phyloP scores from a whole-genome alignment of 2,329 filamentous ascomycete species.

The Talaromyces verruculosus region DNA sequence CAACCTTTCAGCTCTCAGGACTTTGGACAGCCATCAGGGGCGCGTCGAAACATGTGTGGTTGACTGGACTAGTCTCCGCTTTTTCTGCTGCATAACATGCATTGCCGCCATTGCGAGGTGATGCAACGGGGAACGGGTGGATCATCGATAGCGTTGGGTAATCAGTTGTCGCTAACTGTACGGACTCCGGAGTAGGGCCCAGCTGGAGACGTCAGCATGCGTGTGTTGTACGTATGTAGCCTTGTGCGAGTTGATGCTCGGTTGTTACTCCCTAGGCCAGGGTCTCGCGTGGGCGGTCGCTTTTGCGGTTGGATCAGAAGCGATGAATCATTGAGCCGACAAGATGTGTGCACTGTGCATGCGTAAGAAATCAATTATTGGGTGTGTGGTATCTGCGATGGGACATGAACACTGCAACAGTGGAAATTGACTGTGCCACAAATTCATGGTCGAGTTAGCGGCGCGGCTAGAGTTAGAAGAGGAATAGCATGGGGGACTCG shows the following conservation, averaged over 20 bases:
- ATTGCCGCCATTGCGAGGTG: background rate
- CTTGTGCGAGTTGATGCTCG: background rate
- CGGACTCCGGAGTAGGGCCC: background rate
- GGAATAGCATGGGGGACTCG: conserved; percentile 11
- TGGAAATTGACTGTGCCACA: conserved; percentile 14
- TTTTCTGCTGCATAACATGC: conserved; percentile 18
- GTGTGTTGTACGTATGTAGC: background rate
- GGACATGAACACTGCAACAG: background rate
- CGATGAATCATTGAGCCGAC: background rate
- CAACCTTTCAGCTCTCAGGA: conserved; percentile 4
- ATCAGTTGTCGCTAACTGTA: background rate
- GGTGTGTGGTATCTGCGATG: background rate
- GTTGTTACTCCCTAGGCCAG: conserved; percentile 4
- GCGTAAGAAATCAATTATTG: background rate
- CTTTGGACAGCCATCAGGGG: conserved; percentile 15
- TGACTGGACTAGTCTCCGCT: conserved; percentile 10
- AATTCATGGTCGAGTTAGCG: conserved; percentile 12
- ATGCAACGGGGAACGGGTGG: conserved; percentile 16
- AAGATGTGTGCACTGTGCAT: background rate
- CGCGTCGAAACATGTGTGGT: conserved; percentile 10
- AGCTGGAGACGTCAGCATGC: conserved; percentile 2
- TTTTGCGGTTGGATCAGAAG: conserved; percentile 3
- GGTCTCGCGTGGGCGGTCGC: conserved; percentile 5
- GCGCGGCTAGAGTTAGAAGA: conserved; percentile 13
- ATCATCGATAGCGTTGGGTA: conserved; percentile 13